These are phyloP conservation scores for Cyclocybe aegerita DNA, from an alignment of 768 basidiomycete species.

Conservation along the genomic window DNA sequence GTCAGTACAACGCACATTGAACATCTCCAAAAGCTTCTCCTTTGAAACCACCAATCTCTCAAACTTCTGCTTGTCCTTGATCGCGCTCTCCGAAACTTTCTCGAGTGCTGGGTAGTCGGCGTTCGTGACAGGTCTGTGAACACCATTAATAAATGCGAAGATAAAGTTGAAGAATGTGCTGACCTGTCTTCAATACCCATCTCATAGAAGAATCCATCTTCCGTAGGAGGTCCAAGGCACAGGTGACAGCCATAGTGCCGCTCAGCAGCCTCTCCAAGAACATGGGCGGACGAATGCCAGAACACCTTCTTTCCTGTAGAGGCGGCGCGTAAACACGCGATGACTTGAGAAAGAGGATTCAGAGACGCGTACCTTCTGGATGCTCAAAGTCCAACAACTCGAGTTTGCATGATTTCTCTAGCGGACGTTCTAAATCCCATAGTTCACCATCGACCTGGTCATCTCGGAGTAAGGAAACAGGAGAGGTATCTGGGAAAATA, in stretches of 20 bases:
- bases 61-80: conserved; percentile 98
- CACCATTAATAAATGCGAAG: conserved; percentile 2
- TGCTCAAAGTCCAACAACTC: conserved; percentile 92
- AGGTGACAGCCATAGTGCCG: conserved; percentile 96
- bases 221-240: conserved; percentile 94
- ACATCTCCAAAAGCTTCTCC: conserved; percentile 96
- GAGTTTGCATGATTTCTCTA: conserved; percentile 82
- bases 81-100: conserved; percentile 79
- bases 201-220: conserved; percentile 99
- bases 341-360: background rate
- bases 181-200: conserved; percentile 88
- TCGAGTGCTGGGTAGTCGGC: conserved; percentile 89
- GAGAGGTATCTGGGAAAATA: background rate
- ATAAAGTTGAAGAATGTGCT: conserved; percentile 1
- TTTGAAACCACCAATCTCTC: conserved; percentile 93
- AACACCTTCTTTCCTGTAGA: conserved; percentile 88
- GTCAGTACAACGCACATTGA: conserved; percentile 56
- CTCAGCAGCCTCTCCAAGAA: conserved; percentile 95
- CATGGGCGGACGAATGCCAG: conserved; percentile 99
- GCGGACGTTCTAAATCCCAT: conserved; percentile 94
- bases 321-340: background rate
- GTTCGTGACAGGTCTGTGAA: conserved; percentile 66
- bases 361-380: conserved; percentile 61
- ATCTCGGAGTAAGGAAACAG: background rate
- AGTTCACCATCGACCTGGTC: conserved; percentile 76